Base-by-base conservation (phyloP, 257 asterid genomes). In the Petunia axillaris region DNA sequence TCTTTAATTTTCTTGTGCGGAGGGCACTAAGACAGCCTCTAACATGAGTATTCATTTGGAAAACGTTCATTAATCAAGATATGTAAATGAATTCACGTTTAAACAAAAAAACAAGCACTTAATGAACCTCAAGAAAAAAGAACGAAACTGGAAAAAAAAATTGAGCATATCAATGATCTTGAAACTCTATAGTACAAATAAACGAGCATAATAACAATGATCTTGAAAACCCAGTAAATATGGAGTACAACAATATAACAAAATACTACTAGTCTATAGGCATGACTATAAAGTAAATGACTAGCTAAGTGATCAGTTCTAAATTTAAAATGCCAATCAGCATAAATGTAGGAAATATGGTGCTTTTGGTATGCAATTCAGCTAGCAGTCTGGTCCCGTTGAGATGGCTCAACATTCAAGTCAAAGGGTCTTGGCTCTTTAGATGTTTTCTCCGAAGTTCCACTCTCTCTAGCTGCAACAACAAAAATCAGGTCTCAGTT, bases 331-430 rank as follows among this genome's bases (percentile, higher is more conserved):
- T 73, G 43, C 78, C 25, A 25, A 25, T 73, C 53, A 10, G 53
- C 60, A 48, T 25, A 50, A 73, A 36, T 52, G 50, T 50, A 50
- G 63, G 46, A 73, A 50, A 44, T 73, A 36, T 6, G 36, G 14
- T 50, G 46, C 63, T 73, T 73, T 54, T 10, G 40, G 4, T 50
- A 35, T 35, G 78, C 78, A 52, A 14, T 74, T 79, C 41, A 73
- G 41, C 82, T 58, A 79, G 6, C 37, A 38, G 15, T 70, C 25
- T 43, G 40, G 50, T 79, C 63, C 74, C 54, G 46, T 53, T 68
- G 38, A 59, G 76, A 50, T 59, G 80, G 40, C 25, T 81, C 80
- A 65, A 81, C 54, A 70, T 76, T 81, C 84, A 54, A 79, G 81
- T 85, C 87, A 41, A 81, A 55, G 38, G 65, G 16, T 16, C 77